A percentile compares a stretch with the other conserved stretches of the same genome.
Conservation (phyloP, 73 alveolate genomes). For the Uronychia setigera region DNA sequence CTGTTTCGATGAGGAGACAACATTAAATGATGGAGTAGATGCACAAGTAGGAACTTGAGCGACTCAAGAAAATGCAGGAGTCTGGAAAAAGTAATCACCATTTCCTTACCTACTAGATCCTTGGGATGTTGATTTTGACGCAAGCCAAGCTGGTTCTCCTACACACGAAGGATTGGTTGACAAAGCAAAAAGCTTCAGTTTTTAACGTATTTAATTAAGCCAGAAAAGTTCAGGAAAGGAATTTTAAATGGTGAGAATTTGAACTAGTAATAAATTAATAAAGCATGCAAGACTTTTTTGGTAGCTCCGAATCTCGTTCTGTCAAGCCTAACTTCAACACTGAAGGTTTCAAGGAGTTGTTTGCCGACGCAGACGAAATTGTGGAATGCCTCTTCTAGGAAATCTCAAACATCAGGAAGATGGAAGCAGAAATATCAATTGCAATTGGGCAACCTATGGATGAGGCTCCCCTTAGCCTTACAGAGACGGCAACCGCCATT, state of each 20-base stretch:
- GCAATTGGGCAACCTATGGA: neutral
- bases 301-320: too few species aligned
- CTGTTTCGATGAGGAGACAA: conserved; percentile 40
- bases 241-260: too few species aligned
- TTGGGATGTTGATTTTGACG: conserved; percentile 59
- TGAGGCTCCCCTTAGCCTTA: neutral
- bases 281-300: too few species aligned
- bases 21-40: conserved; percentile 56
- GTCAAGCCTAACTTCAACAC: too few species aligned
- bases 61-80: neutral
- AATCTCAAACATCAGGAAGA: neutral
- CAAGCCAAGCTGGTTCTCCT: neutral
- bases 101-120: too few species aligned
- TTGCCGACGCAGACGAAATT: conserved; percentile 7
- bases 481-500: neutral
- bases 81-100: conserved; percentile 20
- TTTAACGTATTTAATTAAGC: conserved; percentile 5
- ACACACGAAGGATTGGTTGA: conserved; percentile 3
- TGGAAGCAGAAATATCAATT: neutral
- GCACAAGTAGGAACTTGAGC: conserved; percentile 50
- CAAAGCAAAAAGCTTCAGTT: conserved; percentile 7
- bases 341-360: too few species aligned
- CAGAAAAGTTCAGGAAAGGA: too few species aligned
- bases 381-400: neutral
- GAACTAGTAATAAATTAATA: too few species aligned